These are phyloP conservation scores for Eutrema japonicum DNA, from an alignment of 345 rosid genomes.

Conservation along the genomic window DNA sequence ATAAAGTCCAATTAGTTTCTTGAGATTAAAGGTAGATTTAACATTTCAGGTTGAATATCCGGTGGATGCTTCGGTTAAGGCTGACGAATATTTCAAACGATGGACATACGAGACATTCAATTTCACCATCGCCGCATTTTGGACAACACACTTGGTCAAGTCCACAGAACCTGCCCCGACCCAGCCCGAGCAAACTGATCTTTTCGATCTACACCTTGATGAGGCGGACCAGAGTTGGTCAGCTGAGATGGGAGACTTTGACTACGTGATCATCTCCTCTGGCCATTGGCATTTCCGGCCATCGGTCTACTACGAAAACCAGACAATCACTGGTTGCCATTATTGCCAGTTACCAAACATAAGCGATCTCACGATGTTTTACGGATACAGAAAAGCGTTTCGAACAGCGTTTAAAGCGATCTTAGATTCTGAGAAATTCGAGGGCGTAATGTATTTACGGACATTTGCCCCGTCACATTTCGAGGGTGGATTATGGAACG, in stretches of 20 bases:
- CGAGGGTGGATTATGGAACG: conserved; percentile 77
- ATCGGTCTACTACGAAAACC: conserved; percentile 54
- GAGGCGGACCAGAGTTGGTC: conserved; percentile 63
- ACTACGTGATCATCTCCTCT: conserved; percentile 61
- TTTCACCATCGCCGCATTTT: conserved; percentile 71
- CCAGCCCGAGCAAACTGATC: conserved; percentile 52
- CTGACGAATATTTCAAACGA: conserved; percentile 62
- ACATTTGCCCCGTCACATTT: conserved; percentile 81
- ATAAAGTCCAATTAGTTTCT: neutral
- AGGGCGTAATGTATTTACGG: conserved; percentile 66
- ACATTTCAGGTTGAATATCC: conserved; percentile 75
- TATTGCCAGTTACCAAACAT: conserved; percentile 59
- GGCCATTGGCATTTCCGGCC: conserved; percentile 97
- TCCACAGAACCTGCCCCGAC: conserved; percentile 45
- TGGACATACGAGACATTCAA: conserved; percentile 73
- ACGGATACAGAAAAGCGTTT: conserved; percentile 67
- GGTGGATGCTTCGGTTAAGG: conserved; percentile 56
- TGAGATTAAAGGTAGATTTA: neutral
- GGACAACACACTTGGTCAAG: conserved; percentile 69
- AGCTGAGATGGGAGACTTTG: conserved; percentile 57
- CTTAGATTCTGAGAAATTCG: conserved; percentile 52
- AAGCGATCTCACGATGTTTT: conserved; percentile 61
- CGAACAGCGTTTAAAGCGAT: conserved; percentile 71
- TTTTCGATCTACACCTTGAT: conserved; percentile 69
- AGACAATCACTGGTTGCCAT: conserved; percentile 58